Conservation (phyloP, 345 rosid genomes). For the Syzygium jambos region DNA sequence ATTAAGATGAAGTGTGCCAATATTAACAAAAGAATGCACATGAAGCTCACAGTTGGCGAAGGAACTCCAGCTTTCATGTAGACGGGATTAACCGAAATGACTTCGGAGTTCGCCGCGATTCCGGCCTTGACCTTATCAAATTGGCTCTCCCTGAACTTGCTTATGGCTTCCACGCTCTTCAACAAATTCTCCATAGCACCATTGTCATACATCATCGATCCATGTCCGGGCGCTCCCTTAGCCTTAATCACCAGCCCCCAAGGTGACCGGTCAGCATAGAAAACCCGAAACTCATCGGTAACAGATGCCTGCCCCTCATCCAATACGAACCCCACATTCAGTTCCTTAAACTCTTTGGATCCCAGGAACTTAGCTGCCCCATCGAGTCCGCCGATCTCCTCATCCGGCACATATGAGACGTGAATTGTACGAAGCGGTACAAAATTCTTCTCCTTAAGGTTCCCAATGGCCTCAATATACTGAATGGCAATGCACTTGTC, state of each 20-base stretch:
- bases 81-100: conserved; percentile 82
- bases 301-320: conserved; percentile 89
- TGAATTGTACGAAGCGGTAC: conserved; percentile 53
- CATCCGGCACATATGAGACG: conserved; percentile 66
- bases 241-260: conserved; percentile 55
- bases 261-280: conserved; percentile 67
- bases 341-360: conserved; percentile 47
- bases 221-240: conserved; percentile 68
- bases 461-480: conserved; percentile 71
- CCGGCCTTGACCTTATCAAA: conserved; percentile 79
- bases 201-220: conserved; percentile 70
- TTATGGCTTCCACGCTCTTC: conserved; percentile 66
- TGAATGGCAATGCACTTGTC: conserved; percentile 82
- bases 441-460: conserved; percentile 35
- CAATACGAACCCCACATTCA: conserved; percentile 72
- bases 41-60: conserved; percentile 45
- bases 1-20: neutral
- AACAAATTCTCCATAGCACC: conserved; percentile 86
- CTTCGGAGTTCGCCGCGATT: conserved; percentile 51
- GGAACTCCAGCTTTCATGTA: conserved; percentile 76
- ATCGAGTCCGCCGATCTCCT: conserved; percentile 74
- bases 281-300: conserved; percentile 55
- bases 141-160: conserved; percentile 60
- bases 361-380: conserved; percentile 51
- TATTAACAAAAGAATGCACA: neutral